Base-by-base conservation (phyloP, 2,329 filamentous ascomycete species). In the Talaromyces verruculosus region DNA sequence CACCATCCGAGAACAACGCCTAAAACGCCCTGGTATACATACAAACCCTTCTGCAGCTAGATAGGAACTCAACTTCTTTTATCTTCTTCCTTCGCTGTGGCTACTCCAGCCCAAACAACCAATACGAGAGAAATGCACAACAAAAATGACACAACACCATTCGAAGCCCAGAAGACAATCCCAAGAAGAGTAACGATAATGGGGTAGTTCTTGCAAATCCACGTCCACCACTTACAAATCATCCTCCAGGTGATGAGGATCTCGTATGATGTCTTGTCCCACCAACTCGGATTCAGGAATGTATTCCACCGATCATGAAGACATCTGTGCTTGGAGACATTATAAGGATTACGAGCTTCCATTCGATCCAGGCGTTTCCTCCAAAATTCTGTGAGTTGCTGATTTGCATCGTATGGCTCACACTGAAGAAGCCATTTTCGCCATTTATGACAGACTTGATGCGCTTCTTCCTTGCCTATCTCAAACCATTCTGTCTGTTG, bases 321-420 rank as follows among this genome's bases (percentile, higher is more conserved):
- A 5, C 19, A 47, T n/a, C 41, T 28, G 25, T 64, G 62, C 15
- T 58, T 39, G n/a, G 13, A 15, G 4, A n/a, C n/a, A n/a, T 58
- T n/a, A 22, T 64, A 64, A 6, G 49, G 1, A 47, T 63, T 28
- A 45, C 1, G 5, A 1, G 13, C 1, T 1, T 37, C 6, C 19
- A 30, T n/a, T 3, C 15, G 22, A 33, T 19, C 1, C 22, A 64
- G 1, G 19, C 62, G 51, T 6, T 13, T 3, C 13, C 15, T 28
- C 62, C 62, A 64, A 22, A 64, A 64, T 13, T 22, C 28, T 4
- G 22, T 58, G 11, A 64, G 62, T 39, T 64, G 6, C 22, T 19
- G 39, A 2, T 64, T 45, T 15, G 49, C n/a, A 11, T 58, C 51
- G 25, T 64, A 64, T 8, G 62, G 62, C 13, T 37, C 4, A n/a